Conservation (phyloP, 768 basidiomycete species). For the Candolleomyces eurysporus region DNA sequence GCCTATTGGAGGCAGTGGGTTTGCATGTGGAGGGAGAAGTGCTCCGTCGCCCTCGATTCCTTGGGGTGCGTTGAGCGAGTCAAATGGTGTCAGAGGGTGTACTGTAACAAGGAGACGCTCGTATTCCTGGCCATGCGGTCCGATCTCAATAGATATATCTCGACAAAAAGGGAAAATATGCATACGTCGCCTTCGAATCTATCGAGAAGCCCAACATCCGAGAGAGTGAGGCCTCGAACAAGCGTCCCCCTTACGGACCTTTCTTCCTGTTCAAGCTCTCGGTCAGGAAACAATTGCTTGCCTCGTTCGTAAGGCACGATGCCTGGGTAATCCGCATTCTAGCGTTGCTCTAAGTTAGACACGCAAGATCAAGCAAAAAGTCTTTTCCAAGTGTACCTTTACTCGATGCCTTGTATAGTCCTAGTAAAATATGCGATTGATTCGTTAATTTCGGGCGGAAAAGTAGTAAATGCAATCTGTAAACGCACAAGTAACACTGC, state of each 20-base stretch:
- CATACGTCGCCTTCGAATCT: slow-evolving; percentile 78
- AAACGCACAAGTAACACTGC: slow-evolving; percentile 68
- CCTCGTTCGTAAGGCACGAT: slow-evolving; percentile 62
- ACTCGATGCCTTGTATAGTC: slow-evolving; percentile 82
- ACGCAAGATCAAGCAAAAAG: background rate
- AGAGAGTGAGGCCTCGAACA: slow-evolving; percentile 64
- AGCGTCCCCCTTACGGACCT: slow-evolving; percentile 75
- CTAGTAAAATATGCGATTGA: slow-evolving; percentile 31
- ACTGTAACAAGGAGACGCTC: slow-evolving; percentile 50
- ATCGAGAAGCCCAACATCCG: slow-evolving; percentile 72
- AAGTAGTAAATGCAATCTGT: background rate
- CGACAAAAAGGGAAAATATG: slow-evolving; percentile 7
- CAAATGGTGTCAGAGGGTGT: slow-evolving; percentile 49
- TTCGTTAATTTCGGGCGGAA: background rate
- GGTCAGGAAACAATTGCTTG: slow-evolving; percentile 38
- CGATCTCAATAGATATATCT: too few relatives aligned
- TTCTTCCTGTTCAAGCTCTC: slow-evolving; percentile 58
- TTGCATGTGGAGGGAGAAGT: slow-evolving; percentile 38
- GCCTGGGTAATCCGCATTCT: slow-evolving; percentile 82
- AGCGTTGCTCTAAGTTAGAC: background rate
- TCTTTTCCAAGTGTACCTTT: slow-evolving; percentile 36
- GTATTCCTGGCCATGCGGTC: slow-evolving; percentile 61
- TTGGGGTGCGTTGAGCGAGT: slow-evolving; percentile 29
- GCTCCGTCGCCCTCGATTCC: slow-evolving; percentile 21
- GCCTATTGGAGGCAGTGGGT: slow-evolving; percentile 34